Conservation (phyloP, 1,284 basidiomycete species). For the Trametes polyzona region DNA sequence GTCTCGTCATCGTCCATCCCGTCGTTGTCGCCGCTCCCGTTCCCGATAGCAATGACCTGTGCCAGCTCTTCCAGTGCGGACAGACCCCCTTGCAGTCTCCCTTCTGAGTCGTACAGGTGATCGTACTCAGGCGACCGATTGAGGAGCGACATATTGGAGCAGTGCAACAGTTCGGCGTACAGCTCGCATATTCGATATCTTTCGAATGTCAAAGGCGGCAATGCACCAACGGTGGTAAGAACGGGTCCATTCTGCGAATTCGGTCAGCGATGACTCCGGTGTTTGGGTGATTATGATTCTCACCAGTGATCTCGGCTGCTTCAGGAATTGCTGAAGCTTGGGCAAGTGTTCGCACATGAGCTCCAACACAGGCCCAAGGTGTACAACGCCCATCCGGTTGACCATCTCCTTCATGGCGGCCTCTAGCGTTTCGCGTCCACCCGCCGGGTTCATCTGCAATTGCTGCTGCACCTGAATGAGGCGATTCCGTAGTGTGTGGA, state of each 20-base stretch:
- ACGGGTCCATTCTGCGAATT: conserved; percentile 60
- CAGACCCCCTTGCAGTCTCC: conserved; percentile 81
- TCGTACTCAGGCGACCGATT: conserved; percentile 78
- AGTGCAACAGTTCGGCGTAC: conserved; percentile 96
- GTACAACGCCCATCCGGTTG: conserved; percentile 91
- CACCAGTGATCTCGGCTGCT: conserved; percentile 77
- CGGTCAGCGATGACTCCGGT: conserved; percentile 8
- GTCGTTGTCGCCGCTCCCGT: conserved; percentile 60
- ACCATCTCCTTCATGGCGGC: conserved; percentile 86
- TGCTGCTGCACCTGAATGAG: conserved; percentile 84
- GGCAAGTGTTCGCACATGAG: conserved; percentile 75
- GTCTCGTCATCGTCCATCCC: conserved; percentile 59
- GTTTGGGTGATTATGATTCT: conserved; percentile 31
- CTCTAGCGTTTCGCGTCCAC: conserved; percentile 75
- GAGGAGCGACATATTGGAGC: conserved; percentile 96
- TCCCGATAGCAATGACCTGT: conserved; percentile 70
- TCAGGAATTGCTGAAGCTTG: conserved; percentile 75
- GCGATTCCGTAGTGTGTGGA: conserved; percentile 91
- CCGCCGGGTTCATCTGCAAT: conserved; percentile 50
- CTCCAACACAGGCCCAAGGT: conserved; percentile 86
- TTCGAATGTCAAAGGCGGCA: conserved; percentile 90
- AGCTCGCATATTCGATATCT: conserved; percentile 97
- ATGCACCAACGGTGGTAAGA: conserved; percentile 70
- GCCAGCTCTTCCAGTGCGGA: conserved; percentile 83
- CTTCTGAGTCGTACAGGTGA: conserved; percentile 72